phyloP scores from a whole-genome alignment of 805 yeast species.

The Lachancea dasiensis region DNA sequence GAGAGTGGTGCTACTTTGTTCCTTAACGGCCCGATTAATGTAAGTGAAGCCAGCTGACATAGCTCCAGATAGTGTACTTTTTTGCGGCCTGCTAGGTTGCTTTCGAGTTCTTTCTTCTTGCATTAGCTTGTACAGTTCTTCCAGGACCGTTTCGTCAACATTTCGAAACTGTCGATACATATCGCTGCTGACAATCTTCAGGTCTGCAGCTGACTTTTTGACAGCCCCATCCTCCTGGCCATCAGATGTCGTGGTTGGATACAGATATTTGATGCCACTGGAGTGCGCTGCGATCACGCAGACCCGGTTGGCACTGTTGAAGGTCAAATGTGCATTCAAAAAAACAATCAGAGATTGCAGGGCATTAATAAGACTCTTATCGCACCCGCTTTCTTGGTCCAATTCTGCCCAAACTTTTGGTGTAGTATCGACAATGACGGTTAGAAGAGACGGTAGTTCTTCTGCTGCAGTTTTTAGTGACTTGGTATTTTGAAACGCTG shows the following conservation, averaged over 20 bases:
- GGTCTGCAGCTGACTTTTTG: slow-evolving; percentile 17
- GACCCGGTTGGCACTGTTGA: slow-evolving; percentile 78
- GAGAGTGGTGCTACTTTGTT: slow-evolving; percentile 39
- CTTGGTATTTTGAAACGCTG: slow-evolving; percentile 28
- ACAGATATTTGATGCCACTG: slow-evolving; percentile 59
- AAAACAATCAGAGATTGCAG: slow-evolving; percentile 65
- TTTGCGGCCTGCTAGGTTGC: slow-evolving; percentile 31
- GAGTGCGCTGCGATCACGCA: slow-evolving; percentile 75
- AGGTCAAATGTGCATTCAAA: slow-evolving; percentile 80
- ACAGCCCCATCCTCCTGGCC: slow-evolving; percentile 8
- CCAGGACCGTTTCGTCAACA: slow-evolving; percentile 68
- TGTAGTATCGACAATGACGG: slow-evolving; percentile 71
- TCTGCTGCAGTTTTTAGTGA: slow-evolving; percentile 32
- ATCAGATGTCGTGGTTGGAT: slow-evolving; percentile 44
- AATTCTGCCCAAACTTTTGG: slow-evolving; percentile 46
- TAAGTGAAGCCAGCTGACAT: slow-evolving; percentile 76
- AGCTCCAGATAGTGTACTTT: slow-evolving; percentile 65
- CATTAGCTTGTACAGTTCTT: slow-evolving; percentile 47
- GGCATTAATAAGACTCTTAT: slow-evolving; percentile 49
- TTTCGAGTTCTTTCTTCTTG: slow-evolving; percentile 26
- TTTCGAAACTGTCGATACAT: slow-evolving; percentile 83
- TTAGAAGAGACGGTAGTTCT: slow-evolving; percentile 72
- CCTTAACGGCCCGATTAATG: slow-evolving; percentile 58
- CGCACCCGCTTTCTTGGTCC: slow-evolving; percentile 24
- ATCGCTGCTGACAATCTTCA: slow-evolving; percentile 41